Evolutionary conservation across 495 filamentous ascomycete genomes (phyloP), one percentile per base, ranked within the genome.

Genomic region (Aspergillus mulundensis): DNA sequence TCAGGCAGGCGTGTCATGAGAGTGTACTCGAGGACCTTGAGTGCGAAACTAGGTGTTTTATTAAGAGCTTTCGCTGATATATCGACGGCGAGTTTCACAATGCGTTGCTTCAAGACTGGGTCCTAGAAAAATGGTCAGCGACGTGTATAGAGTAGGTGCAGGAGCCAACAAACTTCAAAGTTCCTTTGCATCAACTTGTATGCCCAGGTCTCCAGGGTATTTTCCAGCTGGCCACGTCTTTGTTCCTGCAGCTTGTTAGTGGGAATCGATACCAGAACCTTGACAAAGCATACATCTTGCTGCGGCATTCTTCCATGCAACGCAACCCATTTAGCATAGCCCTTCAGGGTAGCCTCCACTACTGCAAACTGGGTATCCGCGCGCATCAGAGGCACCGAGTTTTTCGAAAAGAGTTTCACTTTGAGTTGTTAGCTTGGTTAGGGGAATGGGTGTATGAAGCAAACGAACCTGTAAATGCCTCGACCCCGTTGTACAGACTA

Each of bases 361-460:
- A 97, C 88, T 5, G 88, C 88, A 54, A 90, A 90, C 59, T 96
- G 91, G 8, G 90, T 88, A 68, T 98, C 94, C 3, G 93, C 84
- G 11, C 82, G 83, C 63, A 98, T 81, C 3, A 90, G 79, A 30
- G 86, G 80, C 48, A 86, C 77, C 0, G 90, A 91, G 36, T 80
- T 87, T 65, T 91, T 95, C n/a, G 80, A 83, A 70, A 96, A 98
- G 10, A 73, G 84, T 61, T 82, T 77, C 56, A 84, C 84, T 90
- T 52, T 34, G 30, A 45, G 41, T 15, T 34, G 24, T 81, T 67
- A 81, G 72, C 56, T 16, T 28, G 12, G 3, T 21, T 41, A 20
- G 39, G 34, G 14, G 11, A 32, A 5, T 49, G 38, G 28, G 18
- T 0, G 36, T 30, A 12, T 21, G 10, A 3, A 50, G 14, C 11